Evolutionary conservation across 768 basidiomycete species (phyloP), one percentile per base, ranked within the genome.

Genomic region (Saitozyma podzolica): DNA sequence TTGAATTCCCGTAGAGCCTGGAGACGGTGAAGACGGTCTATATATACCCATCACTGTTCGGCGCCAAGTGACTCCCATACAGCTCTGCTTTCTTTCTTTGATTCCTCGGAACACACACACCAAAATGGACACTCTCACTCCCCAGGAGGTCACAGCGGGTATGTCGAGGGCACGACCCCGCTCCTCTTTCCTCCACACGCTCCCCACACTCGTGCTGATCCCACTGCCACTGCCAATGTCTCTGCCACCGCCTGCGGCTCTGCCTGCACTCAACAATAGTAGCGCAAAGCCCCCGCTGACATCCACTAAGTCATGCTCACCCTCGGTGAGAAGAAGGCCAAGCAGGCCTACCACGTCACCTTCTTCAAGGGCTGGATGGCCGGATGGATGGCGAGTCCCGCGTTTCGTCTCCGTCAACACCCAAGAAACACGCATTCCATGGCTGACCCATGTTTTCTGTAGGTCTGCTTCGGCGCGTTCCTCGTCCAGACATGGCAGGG

Each of bases 341-440:
- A 56, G 50, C 61, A 62, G 50, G 57, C 61, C 20, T 66, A 66
- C 54, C 57, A 66, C 40, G 51, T 62, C 39, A 66, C 65, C 57
- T 66, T 66, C 19, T 66, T 66, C 54, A 66, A 66, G 50, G 57
- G 61, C 17, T 66, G 65, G 65, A 66, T 66, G 65, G 61, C 65
- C 6, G 65, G 57, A 40, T 66, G 65, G 65, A 66, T 66, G 48
- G 65, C 56, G 42, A 50, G 65, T 59, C 11, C 13, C n/a, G n/a
- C 29, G 29, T 42, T 29, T 29, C 6, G n/a, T 17, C 17, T 8
- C n/a, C 50, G 45, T 47, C 29, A 29, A 29, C 29, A 29, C 29
- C 2, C 29, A 29, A 29, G 29, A 29, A 29, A 29, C 29, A 29
- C 29, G 29, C 29, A 29, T n/a, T 1, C n/a, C 40, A 0, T 11